Conservation (phyloP, 139 green algal species). For the Closterium sp. region DNA sequence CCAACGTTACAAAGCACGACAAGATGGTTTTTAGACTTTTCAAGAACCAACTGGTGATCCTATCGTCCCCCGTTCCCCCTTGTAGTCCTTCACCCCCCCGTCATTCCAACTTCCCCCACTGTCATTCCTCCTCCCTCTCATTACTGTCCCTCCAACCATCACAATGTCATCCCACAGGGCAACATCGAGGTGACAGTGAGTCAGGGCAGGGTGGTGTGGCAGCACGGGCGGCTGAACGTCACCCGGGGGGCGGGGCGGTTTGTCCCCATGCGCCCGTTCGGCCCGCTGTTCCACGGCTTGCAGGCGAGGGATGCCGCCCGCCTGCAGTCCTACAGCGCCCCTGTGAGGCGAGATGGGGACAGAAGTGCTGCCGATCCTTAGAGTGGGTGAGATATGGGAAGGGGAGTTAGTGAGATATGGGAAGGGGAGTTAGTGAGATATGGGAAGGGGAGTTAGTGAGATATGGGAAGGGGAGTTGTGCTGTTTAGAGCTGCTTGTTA, state of each 20-base stretch:
- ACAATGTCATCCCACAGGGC: slow-evolving; percentile 47
- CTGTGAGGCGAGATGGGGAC: neutral
- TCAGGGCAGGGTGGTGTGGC: slow-evolving; percentile 80
- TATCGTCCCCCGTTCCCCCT: no score
- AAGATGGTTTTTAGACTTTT: no score
- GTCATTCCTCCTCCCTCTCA: no score
- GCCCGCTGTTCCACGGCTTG: slow-evolving; percentile 63
- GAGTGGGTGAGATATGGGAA: neutral
- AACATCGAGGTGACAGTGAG: slow-evolving; percentile 86
- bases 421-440: no score
- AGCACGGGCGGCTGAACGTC: slow-evolving; percentile 68
- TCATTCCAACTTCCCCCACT: no score
- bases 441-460: no score
- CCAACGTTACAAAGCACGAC: no score
- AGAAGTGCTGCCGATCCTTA: neutral
- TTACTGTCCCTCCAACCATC: no score
- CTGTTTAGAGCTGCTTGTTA: no score
- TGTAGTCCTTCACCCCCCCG: no score
- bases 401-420: neutral
- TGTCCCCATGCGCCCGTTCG: slow-evolving; percentile 61
- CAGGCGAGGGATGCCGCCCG: slow-evolving; percentile 30
- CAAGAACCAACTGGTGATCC: no score
- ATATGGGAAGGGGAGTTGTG: no score
- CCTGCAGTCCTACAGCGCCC: slow-evolving; percentile 3
- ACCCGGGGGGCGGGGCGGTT: slow-evolving; percentile 71